Evolutionary conservation across 2,329 filamentous ascomycete species (phyloP).

Genomic region (Cladobotryum protrusum): DNA sequence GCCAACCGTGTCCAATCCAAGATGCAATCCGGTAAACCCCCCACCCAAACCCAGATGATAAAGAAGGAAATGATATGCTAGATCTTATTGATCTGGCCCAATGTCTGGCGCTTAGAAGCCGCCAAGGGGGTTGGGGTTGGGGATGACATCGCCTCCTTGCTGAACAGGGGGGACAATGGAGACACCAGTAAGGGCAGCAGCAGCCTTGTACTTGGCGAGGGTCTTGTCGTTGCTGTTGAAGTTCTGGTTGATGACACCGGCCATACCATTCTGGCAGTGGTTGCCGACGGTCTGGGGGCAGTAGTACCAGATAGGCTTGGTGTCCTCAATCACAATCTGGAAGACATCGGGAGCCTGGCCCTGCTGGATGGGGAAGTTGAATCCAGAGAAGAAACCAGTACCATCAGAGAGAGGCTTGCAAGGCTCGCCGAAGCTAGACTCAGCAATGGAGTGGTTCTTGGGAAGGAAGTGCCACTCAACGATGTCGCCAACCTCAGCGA

Average conservation of each 20-base stretch:
- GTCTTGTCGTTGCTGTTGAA: conserved; percentile 32
- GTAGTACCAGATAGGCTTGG: conserved; percentile 56
- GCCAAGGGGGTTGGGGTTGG: conserved; percentile 36
- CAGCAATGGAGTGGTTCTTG: conserved; percentile 55
- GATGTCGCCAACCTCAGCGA: conserved; percentile 42
- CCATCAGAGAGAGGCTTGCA: conserved; percentile 47
- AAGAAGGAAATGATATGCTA: too few species aligned
- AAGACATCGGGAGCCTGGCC: conserved; percentile 17
- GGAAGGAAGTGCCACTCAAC: conserved; percentile 40
- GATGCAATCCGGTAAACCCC: too few species aligned
- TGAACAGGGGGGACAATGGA: conserved; percentile 26
- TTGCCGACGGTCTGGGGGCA: conserved; percentile 44
- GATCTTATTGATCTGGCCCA: too few species aligned
- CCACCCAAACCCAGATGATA: too few species aligned
- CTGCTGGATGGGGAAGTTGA: conserved; percentile 13
- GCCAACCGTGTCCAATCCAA: too few species aligned
- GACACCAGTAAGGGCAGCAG: conserved; percentile 26
- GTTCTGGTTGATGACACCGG: conserved; percentile 44
- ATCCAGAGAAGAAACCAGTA: conserved; percentile 37
- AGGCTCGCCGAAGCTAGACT: conserved; percentile 54
- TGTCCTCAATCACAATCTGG: conserved; percentile 24
- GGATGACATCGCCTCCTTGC: conserved; percentile 32
- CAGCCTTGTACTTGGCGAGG: conserved; percentile 30
- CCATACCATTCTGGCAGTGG: conserved; percentile 54
- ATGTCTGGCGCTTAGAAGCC: conserved; percentile 23